Conservation (phyloP, 345 rosid genomes). For the Stellera chamaejasme region DNA sequence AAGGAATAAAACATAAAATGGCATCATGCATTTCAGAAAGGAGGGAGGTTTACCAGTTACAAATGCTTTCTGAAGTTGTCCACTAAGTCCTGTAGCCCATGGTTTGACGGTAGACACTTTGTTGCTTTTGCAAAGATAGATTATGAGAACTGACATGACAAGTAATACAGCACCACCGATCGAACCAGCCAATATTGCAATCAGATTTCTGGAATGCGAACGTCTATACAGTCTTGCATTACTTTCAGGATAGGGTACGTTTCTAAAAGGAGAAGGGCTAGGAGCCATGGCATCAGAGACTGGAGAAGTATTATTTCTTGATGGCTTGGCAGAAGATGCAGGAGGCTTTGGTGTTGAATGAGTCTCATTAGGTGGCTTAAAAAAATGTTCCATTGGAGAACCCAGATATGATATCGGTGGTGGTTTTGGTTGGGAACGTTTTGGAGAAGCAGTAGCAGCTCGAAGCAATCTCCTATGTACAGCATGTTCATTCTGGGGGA, state of each 20-base stretch:
- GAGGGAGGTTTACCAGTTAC: slow-evolving; percentile 47
- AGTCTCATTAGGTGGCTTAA: neutral
- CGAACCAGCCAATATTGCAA: slow-evolving; percentile 24
- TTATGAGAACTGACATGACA: slow-evolving; percentile 23
- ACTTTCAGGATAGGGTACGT: neutral
- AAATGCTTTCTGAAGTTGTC: slow-evolving; percentile 87
- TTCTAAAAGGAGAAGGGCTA: neutral
- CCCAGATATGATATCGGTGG: neutral
- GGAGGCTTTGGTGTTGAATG: neutral
- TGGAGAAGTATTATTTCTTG: slow-evolving; percentile 13
- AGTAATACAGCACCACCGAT: slow-evolving; percentile 29
- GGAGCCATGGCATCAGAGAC: slow-evolving; percentile 4
- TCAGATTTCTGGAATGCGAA: slow-evolving; percentile 4
- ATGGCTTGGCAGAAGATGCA: slow-evolving; percentile 13
- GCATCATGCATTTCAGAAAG: neutral
- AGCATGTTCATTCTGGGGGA: slow-evolving; percentile 19
- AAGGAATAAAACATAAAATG: too few species aligned
- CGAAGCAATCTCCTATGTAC: slow-evolving; percentile 30
- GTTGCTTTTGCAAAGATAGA: slow-evolving; percentile 30
- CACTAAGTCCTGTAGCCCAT: slow-evolving; percentile 93
- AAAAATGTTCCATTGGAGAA: neutral
- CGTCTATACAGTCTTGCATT: neutral
- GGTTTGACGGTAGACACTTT: slow-evolving; percentile 70
- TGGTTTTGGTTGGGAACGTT: too few species aligned
- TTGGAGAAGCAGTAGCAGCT: neutral